Evolutionary conservation across 1,284 basidiomycete species (phyloP), one percentile per base, ranked within the genome.

Genomic region (Cutaneotrichosporon dermatis): DNA sequence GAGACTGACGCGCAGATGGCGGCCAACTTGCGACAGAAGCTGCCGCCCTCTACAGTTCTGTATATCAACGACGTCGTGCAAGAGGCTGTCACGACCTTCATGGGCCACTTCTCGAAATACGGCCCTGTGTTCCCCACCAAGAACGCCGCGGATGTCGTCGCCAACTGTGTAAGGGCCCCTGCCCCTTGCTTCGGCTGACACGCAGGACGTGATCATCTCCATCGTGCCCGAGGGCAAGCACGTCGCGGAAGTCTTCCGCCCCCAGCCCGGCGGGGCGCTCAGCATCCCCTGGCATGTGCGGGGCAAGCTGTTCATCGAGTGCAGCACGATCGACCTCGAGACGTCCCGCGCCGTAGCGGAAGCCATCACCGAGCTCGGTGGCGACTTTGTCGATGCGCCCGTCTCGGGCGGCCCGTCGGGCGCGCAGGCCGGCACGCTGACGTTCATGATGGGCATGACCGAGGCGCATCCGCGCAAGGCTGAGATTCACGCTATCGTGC

Each of bases 181-280:
- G 25, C 4, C 7, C 4, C 12, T 5, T n/a, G 16, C 33, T n/a
- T 6, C 4, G 8, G 8, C 46, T 42, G 11, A 39, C 15, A 40
- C 2, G 15, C 45, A 58, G 57, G 51, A 58, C n/a, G 43, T 44
- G 15, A 49, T 58, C 40, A 50, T 58, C 51, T 34, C 51, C 13
- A 58, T 58, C 37, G 57, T 58, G 11, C 57, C 57, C 1, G 57
- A 58, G 40, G 57, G 57, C 34, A 41, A 42, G 51, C 57, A 58
- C 40, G 57, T 58, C 11, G 16, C 37, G 6, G 39, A 46, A 3
- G 36, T 58, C 39, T 58, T 58, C 34, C 46, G 34, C 6, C 34
- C 46, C 10, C 6, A 39, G 34, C 34, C 45, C 6, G 16, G 16
- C 10, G 35, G 13, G 37, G 51, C 43, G 7, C 51, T 36, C 13